phyloP scores from a whole-genome alignment of 2,329 filamentous ascomycete genomes.

The Alternaria atra region DNA sequence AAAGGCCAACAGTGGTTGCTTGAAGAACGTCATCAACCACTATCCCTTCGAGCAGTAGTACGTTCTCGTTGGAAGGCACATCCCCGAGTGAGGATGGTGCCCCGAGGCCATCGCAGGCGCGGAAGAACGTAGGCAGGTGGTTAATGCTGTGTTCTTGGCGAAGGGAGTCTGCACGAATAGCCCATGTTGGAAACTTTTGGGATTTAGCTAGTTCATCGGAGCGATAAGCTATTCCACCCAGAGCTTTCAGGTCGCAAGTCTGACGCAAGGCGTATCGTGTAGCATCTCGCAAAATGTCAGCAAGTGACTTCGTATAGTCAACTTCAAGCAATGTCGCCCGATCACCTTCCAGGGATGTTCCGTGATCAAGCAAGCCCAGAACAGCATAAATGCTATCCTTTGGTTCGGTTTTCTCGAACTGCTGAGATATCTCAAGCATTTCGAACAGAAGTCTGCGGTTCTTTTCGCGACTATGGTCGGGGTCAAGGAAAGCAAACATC shows the following conservation, averaged over 20 bases:
- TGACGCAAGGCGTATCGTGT: background rate
- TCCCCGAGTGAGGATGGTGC: background rate
- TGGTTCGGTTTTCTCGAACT: background rate
- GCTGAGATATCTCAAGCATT: accelerated
- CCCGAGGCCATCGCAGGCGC: background rate
- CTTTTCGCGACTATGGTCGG: accelerated
- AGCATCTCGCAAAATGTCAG: background rate
- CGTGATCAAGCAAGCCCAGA: background rate
- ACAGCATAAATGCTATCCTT: background rate
- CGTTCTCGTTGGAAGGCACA: background rate
- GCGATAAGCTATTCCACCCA: too few species aligned
- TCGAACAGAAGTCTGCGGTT: accelerated
- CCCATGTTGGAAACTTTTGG: background rate
- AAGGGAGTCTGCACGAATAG: background rate
- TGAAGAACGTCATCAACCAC: background rate
- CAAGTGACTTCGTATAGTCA: background rate
- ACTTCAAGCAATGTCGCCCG: background rate
- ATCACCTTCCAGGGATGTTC: accelerated
- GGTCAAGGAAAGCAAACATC: background rate
- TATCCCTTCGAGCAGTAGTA: background rate
- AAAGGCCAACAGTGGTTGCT: too few species aligned
- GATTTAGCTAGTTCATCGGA: too few species aligned
- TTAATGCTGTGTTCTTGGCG: accelerated
- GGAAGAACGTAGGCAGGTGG: accelerated
- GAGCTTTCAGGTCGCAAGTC: accelerated